Evolutionary conservation across 495 filamentous ascomycete genomes (phyloP).

Genomic region (Amphirosellinia nigrospora): DNA sequence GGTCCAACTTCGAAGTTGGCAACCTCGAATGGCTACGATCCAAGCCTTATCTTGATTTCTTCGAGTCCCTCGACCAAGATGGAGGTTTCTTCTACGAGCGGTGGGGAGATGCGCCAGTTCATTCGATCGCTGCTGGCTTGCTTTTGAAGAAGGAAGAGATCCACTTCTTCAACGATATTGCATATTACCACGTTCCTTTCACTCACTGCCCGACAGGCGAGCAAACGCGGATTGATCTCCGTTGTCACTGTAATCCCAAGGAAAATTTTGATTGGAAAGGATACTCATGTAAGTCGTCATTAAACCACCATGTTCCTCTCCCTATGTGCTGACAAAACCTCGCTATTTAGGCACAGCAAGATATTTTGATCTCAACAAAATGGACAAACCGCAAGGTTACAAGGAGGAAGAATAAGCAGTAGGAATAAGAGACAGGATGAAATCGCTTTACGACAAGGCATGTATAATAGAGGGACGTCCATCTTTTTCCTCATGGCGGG

Average conservation of each 20-base stretch:
- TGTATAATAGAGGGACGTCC: conserved; percentile 34
- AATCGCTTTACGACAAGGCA: conserved; percentile 19
- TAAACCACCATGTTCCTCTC: neutral
- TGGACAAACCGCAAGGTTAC: conserved; percentile 82
- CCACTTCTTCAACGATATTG: conserved; percentile 99
- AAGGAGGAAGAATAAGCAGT: conserved; percentile 60
- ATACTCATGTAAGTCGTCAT: conserved; percentile 77
- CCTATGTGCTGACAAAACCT: conserved; percentile 18
- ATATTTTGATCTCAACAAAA: conserved; percentile 80
- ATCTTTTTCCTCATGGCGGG: conserved; percentile 35
- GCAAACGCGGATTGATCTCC: conserved; percentile 75
- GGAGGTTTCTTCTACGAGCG: conserved; percentile 94
- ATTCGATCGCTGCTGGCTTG: conserved; percentile 90
- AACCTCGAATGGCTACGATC: conserved; percentile 84
- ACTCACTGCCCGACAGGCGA: conserved; percentile 95
- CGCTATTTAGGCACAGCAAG: conserved; percentile 67
- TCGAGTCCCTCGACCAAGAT: conserved; percentile 76
- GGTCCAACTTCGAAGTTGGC: conserved; percentile 93
- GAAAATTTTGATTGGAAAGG: conserved; percentile 99
- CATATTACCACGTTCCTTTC: conserved; percentile 98
- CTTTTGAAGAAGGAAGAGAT: conserved; percentile 90
- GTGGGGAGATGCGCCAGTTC: conserved; percentile 90
- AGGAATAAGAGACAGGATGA: conserved; percentile 18
- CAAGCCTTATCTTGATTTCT: conserved; percentile 79
- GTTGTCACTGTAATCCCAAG: conserved; percentile 91